Conservation (phyloP, 495 filamentous ascomycete species). For the Aspergillus diversus region DNA sequence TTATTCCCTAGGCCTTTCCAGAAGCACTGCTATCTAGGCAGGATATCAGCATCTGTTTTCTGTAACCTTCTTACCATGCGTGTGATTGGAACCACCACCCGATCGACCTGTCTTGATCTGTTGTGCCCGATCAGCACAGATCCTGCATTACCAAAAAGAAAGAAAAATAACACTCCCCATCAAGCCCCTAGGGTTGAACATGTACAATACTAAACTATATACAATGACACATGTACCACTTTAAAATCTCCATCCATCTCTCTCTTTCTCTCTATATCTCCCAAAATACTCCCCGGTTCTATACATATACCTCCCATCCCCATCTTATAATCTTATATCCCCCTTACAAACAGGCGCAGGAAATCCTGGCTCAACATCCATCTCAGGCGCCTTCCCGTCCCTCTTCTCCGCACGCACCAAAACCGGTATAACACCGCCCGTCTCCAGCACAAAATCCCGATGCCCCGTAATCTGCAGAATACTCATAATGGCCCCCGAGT, state of each 20-base stretch:
- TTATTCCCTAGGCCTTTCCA: slow-evolving; percentile 25
- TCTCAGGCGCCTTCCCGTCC: slow-evolving; percentile 32
- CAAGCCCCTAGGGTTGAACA: slow-evolving; percentile 4
- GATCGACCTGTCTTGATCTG: background rate
- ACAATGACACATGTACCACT: slow-evolving; percentile 10
- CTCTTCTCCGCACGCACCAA: slow-evolving; percentile 60
- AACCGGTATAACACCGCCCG: slow-evolving; percentile 73
- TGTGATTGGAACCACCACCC: no score
- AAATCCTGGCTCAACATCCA: slow-evolving; percentile 40
- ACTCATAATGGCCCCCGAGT: slow-evolving; percentile 68
- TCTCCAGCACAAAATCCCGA: slow-evolving; percentile 64
- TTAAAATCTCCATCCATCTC: background rate
- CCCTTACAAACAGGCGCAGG: slow-evolving; percentile 25
- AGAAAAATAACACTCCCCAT: background rate
- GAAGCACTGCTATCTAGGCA: slow-evolving; percentile 23
- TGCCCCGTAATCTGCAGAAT: slow-evolving; percentile 66
- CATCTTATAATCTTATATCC: slow-evolving; percentile 10
- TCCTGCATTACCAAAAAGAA: background rate
- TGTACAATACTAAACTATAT: slow-evolving; percentile 30
- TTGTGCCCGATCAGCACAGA: slow-evolving; percentile 1
- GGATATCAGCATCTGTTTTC: slow-evolving; percentile 22
- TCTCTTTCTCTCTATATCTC: background rate
- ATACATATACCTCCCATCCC: background rate
- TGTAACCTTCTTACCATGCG: background rate
- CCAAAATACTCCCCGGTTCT: background rate